Percentiles rank a stretch among this genome's conserved stretches.
These are phyloP conservation scores for Nyssa sinensis DNA, from an alignment of 148 eudicot genomes.

Conservation along the genomic window DNA sequence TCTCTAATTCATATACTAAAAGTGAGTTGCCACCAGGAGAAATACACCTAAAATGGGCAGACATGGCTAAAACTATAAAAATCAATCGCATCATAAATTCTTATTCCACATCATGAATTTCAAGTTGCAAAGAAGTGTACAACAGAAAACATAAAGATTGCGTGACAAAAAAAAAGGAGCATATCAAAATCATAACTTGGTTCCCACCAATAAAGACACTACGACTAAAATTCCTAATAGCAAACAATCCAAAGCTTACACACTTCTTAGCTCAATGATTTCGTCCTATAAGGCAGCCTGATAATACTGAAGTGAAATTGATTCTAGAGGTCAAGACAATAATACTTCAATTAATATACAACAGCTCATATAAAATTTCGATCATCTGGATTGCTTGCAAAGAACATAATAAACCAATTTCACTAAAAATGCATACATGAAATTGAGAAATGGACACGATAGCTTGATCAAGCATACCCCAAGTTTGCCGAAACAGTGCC, in stretches of 20 bases:
- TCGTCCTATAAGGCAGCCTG: no score
- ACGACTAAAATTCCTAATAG: neutral
- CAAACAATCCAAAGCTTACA: neutral
- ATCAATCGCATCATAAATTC: neutral
- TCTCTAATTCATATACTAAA: neutral
- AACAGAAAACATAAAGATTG: neutral
- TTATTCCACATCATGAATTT: no score
- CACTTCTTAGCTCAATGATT: neutral
- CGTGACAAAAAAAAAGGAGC: neutral
- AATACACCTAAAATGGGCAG: neutral
- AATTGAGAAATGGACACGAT: neutral
- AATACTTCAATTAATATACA: neutral
- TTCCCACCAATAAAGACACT: neutral
- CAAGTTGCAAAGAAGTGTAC: neutral
- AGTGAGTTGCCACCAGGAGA: neutral
- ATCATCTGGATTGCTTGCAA: neutral
- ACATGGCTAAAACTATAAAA: neutral
- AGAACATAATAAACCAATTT: neutral
- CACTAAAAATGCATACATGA: neutral
- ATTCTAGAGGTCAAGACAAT: neutral
- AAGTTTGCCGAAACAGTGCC: neutral
- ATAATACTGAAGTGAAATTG: no score
- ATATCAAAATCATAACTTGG: neutral
- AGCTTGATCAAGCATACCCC: neutral
- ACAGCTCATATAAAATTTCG: neutral